Evolutionary conservation across 768 basidiomycete genomes (phyloP), one percentile per base, ranked within the genome.

Genomic region (Tylopilus rubrobrunneus): DNA sequence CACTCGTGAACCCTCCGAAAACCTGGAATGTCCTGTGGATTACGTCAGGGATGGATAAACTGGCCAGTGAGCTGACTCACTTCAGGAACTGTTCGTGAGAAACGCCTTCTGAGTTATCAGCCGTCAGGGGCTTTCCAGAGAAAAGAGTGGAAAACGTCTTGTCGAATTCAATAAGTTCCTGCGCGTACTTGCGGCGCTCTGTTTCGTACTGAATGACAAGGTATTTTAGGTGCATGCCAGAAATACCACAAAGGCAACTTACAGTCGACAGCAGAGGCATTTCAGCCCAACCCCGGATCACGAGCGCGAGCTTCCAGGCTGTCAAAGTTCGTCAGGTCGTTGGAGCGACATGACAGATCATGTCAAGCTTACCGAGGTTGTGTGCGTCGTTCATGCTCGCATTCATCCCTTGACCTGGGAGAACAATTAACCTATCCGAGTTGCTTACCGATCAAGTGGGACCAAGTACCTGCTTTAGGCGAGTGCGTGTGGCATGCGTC

Each of bases 401-500:
- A 27, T 46, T 31, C 45, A 46, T 46, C 21, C 49, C 49, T 40
- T 51, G 49, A 27, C 49, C 49, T 51, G n/a, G n/a, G 19, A 49
- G 9, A 10, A 11, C 29, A 31, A 29, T 17, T 5, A 49, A 15
- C 11, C 14, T 19, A 31, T 31, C 29, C 7, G 29, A 31, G 29
- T 43, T n/a, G 28, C 39, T 25, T 2, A 17, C 5, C 14, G 21
- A 25, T 33, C 39, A 9, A 12, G 40, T 3, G 64, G 45, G n/a
- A 14, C 29, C 15, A 39, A 7, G 14, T 40, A 81, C 84, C 81
- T 57, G 81, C 83, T 70, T 85, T 85, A 0, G 83, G 83, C 0
- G 80, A 84, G 66, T 84, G 83, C 1, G 82, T 84, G 62, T 84
- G 84, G 52, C 85, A 87, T 0, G 86, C 87, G 63, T 89, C 87